Conservation (phyloP, 805 yeast genomes). For the Metschnikowia cerradonensis region DNA sequence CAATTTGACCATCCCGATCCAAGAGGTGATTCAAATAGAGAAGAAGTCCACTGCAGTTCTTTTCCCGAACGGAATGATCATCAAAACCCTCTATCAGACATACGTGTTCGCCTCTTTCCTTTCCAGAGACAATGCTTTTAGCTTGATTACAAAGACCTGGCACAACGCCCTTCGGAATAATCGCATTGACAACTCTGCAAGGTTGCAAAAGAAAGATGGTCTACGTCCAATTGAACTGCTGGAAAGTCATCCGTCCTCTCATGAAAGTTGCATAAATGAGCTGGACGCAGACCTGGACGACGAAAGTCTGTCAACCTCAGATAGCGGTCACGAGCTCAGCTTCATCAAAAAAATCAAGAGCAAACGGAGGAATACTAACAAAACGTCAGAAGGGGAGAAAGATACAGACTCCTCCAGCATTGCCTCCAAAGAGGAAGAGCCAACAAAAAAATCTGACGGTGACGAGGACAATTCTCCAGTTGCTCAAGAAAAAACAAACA, state of each 20-base stretch:
- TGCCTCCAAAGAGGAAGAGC: background rate
- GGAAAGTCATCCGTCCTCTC: constrained; percentile 2
- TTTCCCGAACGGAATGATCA: constrained; percentile 65
- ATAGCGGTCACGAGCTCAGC: constrained; percentile 19
- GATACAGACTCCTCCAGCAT: background rate
- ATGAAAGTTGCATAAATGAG: constrained; percentile 12
- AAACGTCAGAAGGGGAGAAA: background rate
- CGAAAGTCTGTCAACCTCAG: constrained; percentile 14
- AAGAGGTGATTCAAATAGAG: constrained; percentile 59
- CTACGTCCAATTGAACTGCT: background rate
- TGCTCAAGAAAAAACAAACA: background rate
- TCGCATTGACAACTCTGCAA: constrained; percentile 5
- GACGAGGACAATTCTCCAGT: constrained; percentile 1
- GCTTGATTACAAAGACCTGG: constrained; percentile 60
- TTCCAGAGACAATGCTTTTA: constrained; percentile 52
- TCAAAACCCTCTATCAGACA: constrained; percentile 59
- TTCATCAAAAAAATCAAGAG: constrained; percentile 9
- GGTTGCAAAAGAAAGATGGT: background rate
- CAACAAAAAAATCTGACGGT: background rate
- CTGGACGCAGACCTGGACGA: constrained; percentile 20
- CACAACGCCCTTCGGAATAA: constrained; percentile 33
- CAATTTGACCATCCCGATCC: constrained; percentile 51
- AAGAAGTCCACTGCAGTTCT: constrained; percentile 63
- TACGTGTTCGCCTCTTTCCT: constrained; percentile 64
- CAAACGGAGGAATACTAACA: background rate